phyloP scores from a whole-genome alignment of 208 protist genomes.

The Leishmania guyanensis region DNA sequence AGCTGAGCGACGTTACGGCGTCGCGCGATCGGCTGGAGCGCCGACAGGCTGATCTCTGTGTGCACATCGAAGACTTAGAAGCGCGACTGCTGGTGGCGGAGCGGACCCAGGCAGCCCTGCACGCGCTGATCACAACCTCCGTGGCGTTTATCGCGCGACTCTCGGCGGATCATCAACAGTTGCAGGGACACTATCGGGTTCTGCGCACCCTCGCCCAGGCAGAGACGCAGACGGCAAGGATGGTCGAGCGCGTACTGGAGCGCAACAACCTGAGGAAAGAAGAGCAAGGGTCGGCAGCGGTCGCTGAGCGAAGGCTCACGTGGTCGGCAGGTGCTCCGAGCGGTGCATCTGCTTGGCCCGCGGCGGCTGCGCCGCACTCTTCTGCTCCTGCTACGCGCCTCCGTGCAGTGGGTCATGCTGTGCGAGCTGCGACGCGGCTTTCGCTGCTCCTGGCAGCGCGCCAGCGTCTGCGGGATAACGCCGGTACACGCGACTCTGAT shows the following conservation, averaged over 20 bases:
- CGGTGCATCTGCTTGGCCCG: background rate
- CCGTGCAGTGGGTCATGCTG: background rate
- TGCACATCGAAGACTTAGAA: constrained; percentile 33
- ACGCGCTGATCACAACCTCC: constrained; percentile 9
- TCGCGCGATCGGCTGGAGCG: constrained; percentile 10
- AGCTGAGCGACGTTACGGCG: background rate
- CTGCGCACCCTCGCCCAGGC: background rate
- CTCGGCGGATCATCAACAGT: constrained; percentile 7
- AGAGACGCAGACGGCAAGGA: background rate
- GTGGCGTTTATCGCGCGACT: constrained; percentile 7
- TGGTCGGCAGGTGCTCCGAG: background rate
- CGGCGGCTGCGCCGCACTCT: background rate
- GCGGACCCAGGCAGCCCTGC: constrained; percentile 5
- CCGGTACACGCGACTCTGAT: background rate
- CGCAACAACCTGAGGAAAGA: too few relatives aligned
- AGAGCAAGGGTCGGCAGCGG: background rate
- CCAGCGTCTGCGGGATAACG: background rate
- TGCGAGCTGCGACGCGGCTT: background rate
- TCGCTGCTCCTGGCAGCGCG: background rate
- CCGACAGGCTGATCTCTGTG: constrained; percentile 11
- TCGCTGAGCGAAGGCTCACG: background rate
- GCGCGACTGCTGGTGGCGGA: constrained; percentile 2
- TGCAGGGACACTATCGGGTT: constrained; percentile 5
- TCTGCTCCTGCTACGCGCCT: background rate
- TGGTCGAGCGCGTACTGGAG: constrained; percentile 5